Evolutionary conservation across 352 stramenopile species (phyloP), one percentile per base, ranked within the genome.

Genomic region (Salisapilia sapeloensis): DNA sequence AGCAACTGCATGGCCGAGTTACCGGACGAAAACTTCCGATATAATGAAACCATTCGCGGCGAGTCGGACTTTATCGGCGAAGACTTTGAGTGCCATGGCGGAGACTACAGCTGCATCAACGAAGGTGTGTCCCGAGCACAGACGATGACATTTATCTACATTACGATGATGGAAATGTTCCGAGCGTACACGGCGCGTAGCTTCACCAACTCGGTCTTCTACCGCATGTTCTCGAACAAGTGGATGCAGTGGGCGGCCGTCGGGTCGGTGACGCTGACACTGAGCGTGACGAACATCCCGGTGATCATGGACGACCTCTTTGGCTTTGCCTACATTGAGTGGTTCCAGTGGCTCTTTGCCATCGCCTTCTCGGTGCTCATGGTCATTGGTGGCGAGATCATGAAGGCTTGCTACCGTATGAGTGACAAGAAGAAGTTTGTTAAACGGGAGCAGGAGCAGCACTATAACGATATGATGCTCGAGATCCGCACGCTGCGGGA

Each of bases 121-220:
- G 61, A 70, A 15, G 67, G 67, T 14, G 77, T 69, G 12, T 57
- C 67, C 28, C 62, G 63, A 24, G 51, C 66, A 0, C 63, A 80
- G 47, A 82, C 66, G 1, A 80, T 80, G 66, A 60, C 63, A 12
- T 82, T 82, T 22, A 29, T 79, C 11, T 79, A 76, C 66, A 77
- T 82, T 37, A 82, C 66, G 18, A 76, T 57, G 9, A 80, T 80
- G 63, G 66, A 82, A 29, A 58, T 82, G 39, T 35, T 82, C 24
- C 62, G 66, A 26, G 63, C 66, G 15, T 82, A 80, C 48, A 82
- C 66, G 6, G 66, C 63, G 15, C 60, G 66, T n/a, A 82, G 63
- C 47, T 82, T 82, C 34, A 79, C 60, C 0, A 77, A 82, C 38
- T 74, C 62, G 17, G 52, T 82, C 6, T 82, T 75, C 40, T 50